Evolutionary conservation across 257 asterid genomes (phyloP), one percentile per base, ranked within the genome.

Genomic region (Misopates orontium): DNA sequence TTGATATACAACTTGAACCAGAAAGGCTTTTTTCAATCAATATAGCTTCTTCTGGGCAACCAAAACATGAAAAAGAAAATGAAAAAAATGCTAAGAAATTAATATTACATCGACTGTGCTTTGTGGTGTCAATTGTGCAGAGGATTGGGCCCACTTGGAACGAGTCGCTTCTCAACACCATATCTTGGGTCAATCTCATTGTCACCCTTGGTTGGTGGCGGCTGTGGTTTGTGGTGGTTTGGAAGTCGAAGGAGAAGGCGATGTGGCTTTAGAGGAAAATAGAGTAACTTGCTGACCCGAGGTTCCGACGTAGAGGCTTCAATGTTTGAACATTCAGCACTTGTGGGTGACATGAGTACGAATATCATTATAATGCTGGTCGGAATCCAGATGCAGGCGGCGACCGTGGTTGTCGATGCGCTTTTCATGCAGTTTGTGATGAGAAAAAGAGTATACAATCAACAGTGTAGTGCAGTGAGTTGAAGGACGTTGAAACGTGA

Each of bases 131-230:
- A 78, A 53, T 78, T 78, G 72, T 78, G 83, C 52, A 74, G 69
- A 8, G 80, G 83, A 49, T 78, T 78, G 20, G 83, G 83, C 17
- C 83, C 83, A 20, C 68, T 47, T 0, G 83, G 83, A 17, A 74
- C 80, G 15, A 71, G 60, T 44, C 83, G 62, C 41, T 74, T 57
- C 78, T 78, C 80, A 10, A 59, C 53, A 5, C 62, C 71, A 39
- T 71, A 78, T 54, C 75, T 71, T 0, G 65, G 72, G 47, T 73
- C 77, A 10, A 74, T 74, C 68, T 66, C 66, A 14, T 53, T 7
- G 25, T 55, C 64, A 17, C 22, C 56, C 0, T 57, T 15, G 28
- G 40, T 41, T 14, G 24, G 56, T 7, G 70, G 62, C 3, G 54
- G 69, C 1, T 24, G 68, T 6, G 41, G 69, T 44, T 44, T 20